Percentiles rank a stretch among this genome's conserved stretches.
Conservation (phyloP, 192 early-diverging fungal species). For the Thamnidium elegans region DNA sequence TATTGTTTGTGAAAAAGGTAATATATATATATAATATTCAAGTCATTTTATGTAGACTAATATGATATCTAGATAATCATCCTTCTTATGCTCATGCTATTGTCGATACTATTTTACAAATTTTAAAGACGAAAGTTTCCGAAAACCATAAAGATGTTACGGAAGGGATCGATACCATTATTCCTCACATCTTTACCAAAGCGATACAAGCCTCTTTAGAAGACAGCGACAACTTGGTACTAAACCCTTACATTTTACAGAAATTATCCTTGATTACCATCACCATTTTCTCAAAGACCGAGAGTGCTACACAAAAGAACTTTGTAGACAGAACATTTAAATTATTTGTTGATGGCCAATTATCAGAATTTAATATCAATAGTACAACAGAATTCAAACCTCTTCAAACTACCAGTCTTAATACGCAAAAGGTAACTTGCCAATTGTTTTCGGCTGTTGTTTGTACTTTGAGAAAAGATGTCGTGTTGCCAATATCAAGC, state of each 20-base stretch:
- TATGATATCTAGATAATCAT: slow-evolving; percentile 19
- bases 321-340: slow-evolving; percentile 44
- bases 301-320: slow-evolving; percentile 40
- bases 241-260: slow-evolving; percentile 35
- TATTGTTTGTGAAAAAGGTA: slow-evolving; percentile 23
- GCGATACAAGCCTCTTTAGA: slow-evolving; percentile 41
- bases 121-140: slow-evolving; percentile 38
- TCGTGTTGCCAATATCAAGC: slow-evolving; percentile 14
- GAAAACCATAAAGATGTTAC: slow-evolving; percentile 40
- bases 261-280: slow-evolving; percentile 41
- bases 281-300: slow-evolving; percentile 41
- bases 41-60: background rate
- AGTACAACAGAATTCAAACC: slow-evolving; percentile 2
- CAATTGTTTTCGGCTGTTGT: slow-evolving; percentile 21
- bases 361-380: slow-evolving; percentile 22
- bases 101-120: slow-evolving; percentile 39
- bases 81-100: slow-evolving; percentile 48
- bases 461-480: slow-evolving; percentile 17
- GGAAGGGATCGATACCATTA: slow-evolving; percentile 36
- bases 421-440: slow-evolving; percentile 18
- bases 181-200: slow-evolving; percentile 41
- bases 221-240: slow-evolving; percentile 19
- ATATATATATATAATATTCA: background rate
- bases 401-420: background rate
- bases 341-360: slow-evolving; percentile 42